Evolutionary conservation across 768 basidiomycete species (phyloP).

Genomic region (Lactifluus pinguis): DNA sequence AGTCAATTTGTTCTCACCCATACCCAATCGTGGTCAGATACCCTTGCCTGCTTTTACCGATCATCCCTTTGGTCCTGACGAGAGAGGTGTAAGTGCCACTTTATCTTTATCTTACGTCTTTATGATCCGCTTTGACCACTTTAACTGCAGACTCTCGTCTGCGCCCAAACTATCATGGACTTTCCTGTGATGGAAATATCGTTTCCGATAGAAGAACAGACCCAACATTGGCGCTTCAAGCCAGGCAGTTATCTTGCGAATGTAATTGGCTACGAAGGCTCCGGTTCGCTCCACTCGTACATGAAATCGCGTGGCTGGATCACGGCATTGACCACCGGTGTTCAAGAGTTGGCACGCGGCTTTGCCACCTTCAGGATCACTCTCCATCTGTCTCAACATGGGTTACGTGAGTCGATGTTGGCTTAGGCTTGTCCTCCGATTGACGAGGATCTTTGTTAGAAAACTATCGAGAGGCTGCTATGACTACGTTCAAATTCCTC

Average conservation of each 20-base stretch:
- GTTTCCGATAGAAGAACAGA: conserved; percentile 68
- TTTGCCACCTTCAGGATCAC: conserved; percentile 88
- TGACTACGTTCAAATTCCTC: conserved; percentile 72
- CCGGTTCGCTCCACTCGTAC: conserved; percentile 84
- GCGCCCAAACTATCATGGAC: conserved; percentile 82
- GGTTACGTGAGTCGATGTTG: conserved; percentile 55
- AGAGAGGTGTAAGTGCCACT: conserved; percentile 52
- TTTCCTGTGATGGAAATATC: conserved; percentile 77
- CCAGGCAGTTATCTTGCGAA: conserved; percentile 70
- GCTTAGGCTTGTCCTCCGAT: conserved; percentile 3
- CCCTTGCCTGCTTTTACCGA: conserved; percentile 55
- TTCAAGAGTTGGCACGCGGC: conserved; percentile 64
- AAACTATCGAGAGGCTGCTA: conserved; percentile 63
- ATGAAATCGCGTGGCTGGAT: conserved; percentile 87
- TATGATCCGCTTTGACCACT: not conserved
- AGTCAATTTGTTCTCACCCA: conserved; percentile 60
- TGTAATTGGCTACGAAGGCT: conserved; percentile 87
- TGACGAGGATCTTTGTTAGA: conserved; percentile 33
- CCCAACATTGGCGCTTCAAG: conserved; percentile 67
- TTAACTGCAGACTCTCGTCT: conserved; percentile 58
- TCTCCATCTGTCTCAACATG: conserved; percentile 71
- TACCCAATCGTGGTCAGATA: conserved; percentile 53
- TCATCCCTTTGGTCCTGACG: conserved; percentile 66
- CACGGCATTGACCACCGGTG: conserved; percentile 60
- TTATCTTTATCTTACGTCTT: not conserved